Percentiles rank a stretch among this genome's conserved stretches.
These are phyloP conservation scores for Cyamopsis tetragonoloba DNA, from an alignment of 306 rosid genomes.

Conservation along the genomic window DNA sequence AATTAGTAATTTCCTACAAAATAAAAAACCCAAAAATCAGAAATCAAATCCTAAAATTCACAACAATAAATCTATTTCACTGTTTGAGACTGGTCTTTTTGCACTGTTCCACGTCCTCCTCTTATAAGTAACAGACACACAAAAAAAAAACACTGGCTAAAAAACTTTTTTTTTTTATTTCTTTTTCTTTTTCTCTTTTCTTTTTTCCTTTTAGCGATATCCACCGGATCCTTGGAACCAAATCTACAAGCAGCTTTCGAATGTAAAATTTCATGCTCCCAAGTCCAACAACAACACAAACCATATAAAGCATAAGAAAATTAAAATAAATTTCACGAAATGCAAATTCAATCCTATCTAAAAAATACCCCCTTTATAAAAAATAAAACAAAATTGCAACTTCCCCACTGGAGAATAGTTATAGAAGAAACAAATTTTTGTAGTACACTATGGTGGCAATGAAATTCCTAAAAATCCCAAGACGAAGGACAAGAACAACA, in stretches of 20 bases:
- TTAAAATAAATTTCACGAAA: neutral
- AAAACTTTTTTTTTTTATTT: no score
- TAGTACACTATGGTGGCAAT: neutral
- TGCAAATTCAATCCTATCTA: neutral
- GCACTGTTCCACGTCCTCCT: conserved; percentile 31
- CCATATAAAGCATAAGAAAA: neutral
- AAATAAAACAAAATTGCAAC: no score
- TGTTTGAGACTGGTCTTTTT: neutral
- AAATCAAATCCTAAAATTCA: neutral
- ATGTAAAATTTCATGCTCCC: neutral
- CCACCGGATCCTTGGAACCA: neutral
- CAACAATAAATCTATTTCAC: neutral
- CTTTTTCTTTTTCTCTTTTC: no score
- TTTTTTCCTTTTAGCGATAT: neutral
- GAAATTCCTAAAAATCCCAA: conserved; percentile 7
- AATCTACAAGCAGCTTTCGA: neutral
- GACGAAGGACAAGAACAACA: neutral
- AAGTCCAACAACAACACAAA: neutral
- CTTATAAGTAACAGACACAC: neutral
- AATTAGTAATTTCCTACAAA: no score
- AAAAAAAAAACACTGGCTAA: no score
- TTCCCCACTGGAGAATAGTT: conserved; percentile 1
- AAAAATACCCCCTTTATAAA: no score
- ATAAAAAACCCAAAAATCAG: no score
- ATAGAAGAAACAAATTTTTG: neutral